These are phyloP conservation scores for Saturnispora serradocipensis DNA, from an alignment of 805 yeast species.

Conservation along the genomic window DNA sequence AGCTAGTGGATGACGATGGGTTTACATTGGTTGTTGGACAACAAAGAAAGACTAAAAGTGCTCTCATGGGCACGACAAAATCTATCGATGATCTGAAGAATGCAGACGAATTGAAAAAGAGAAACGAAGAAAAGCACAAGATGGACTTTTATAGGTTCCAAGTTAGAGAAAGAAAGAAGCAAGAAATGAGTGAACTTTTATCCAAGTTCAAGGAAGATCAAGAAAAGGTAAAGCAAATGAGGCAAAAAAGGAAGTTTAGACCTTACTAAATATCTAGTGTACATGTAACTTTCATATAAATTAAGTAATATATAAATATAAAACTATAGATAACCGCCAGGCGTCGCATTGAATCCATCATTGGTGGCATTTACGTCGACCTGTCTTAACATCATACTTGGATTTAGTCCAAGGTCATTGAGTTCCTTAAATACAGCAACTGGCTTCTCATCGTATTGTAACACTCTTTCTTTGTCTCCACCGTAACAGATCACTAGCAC, in stretches of 20 bases:
- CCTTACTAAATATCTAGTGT: slow-evolving; percentile 48
- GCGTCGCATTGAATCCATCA: slow-evolving; percentile 23
- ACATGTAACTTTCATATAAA: neutral
- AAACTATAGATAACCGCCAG: slow-evolving; percentile 33
- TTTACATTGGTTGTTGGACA: slow-evolving; percentile 85
- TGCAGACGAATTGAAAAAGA: slow-evolving; percentile 33
- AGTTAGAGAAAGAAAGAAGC: slow-evolving; percentile 85
- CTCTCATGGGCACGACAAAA: slow-evolving; percentile 46
- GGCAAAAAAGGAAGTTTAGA: slow-evolving; percentile 70
- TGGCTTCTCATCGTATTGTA: slow-evolving; percentile 82
- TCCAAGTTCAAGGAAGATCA: slow-evolving; percentile 85
- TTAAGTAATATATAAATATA: neutral
- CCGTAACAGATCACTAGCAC: slow-evolving; percentile 86
- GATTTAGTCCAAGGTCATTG: slow-evolving; percentile 77
- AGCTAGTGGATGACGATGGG: slow-evolving; percentile 84
- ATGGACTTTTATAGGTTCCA: slow-evolving; percentile 94
- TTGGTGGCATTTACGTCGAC: slow-evolving; percentile 43
- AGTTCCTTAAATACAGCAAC: slow-evolving; percentile 76
- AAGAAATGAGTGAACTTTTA: slow-evolving; percentile 81
- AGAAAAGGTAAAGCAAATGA: slow-evolving; percentile 69
- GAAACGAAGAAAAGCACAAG: slow-evolving; percentile 66
- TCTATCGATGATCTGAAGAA: slow-evolving; percentile 22
- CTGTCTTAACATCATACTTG: slow-evolving; percentile 87
- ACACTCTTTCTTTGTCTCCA: slow-evolving; percentile 79
- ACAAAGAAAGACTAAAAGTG: slow-evolving; percentile 72